phyloP scores from a whole-genome alignment of 495 filamentous ascomycete genomes.

The Massariosphaeria phaeospora region DNA sequence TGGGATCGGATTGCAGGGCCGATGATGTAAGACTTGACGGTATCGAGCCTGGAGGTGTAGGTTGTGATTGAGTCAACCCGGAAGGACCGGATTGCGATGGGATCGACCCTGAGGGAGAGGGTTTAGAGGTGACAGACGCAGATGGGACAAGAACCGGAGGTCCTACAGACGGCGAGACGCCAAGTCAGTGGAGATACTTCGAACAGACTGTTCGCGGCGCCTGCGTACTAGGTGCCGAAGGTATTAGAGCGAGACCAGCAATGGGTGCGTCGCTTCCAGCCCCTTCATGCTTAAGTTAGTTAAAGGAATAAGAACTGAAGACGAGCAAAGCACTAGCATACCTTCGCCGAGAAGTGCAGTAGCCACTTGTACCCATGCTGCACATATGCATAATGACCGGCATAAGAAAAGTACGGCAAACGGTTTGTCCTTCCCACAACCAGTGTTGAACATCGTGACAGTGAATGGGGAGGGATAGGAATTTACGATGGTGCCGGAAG shows the following conservation, averaged over 20 bases:
- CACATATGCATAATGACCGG: constrained; percentile 19
- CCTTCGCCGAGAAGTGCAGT: constrained; percentile 21
- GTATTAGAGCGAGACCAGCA: background rate
- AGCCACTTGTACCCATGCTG: constrained; percentile 14
- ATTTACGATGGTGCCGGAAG: background rate
- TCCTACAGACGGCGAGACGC: too few relatives aligned
- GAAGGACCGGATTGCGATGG: too few relatives aligned
- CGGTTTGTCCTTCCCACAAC: background rate
- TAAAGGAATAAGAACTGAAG: background rate
- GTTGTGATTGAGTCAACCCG: too few relatives aligned
- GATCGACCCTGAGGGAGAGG: too few relatives aligned
- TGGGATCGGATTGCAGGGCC: too few relatives aligned
- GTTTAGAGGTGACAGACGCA: background rate
- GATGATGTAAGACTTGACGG: too few relatives aligned
- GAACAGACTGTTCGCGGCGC: too few relatives aligned
- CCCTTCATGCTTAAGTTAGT: constrained; percentile 9
- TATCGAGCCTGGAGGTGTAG: too few relatives aligned
- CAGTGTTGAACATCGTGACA: constrained; percentile 6
- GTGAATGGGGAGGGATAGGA: background rate
- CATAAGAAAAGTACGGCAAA: constrained; percentile 9
- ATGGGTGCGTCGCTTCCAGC: constrained; percentile 10
- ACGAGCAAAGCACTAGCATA: constrained; percentile 7
- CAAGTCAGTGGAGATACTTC: too few relatives aligned
- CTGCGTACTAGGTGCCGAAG: background rate
- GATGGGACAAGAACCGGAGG: background rate